Evolutionary conservation across 164 flowering plant genomes (phyloP).

Genomic region (Sextonia rubra): DNA sequence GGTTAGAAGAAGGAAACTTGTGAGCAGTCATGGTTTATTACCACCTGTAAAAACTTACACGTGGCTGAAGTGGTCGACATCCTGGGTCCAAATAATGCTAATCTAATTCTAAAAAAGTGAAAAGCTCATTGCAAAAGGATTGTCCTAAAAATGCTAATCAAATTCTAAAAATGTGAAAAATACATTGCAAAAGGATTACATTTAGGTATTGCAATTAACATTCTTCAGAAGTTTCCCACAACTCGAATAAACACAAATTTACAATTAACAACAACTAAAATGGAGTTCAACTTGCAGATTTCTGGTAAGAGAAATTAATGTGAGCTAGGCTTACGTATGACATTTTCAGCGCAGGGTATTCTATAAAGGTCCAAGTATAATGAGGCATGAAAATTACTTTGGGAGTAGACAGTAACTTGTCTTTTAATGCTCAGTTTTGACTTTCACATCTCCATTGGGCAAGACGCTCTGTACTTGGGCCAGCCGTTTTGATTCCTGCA

Average conservation of each 20-base stretch:
- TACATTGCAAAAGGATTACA: too few relatives aligned
- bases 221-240: not conserved
- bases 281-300: slow-evolving; percentile 3
- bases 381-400: not conserved
- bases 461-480: slow-evolving; percentile 61
- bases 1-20: too few relatives aligned
- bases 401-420: slow-evolving; percentile 5
- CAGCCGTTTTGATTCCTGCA: slow-evolving; percentile 66
- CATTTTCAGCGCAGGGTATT: not conserved
- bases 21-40: too few relatives aligned
- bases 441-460: slow-evolving; percentile 81
- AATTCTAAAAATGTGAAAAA: too few relatives aligned
- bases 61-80: too few relatives aligned
- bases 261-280: not conserved
- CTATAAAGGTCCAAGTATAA: not conserved
- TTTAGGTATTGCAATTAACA: not conserved
- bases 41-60: too few relatives aligned
- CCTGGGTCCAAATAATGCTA: too few relatives aligned
- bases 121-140: too few relatives aligned
- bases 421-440: slow-evolving; percentile 47
- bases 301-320: not conserved
- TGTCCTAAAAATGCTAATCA: too few relatives aligned
- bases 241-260: not conserved
- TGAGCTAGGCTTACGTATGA: not conserved
- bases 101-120: too few relatives aligned